Conservation (phyloP, 768 basidiomycete species). For the Mycena amicta region DNA sequence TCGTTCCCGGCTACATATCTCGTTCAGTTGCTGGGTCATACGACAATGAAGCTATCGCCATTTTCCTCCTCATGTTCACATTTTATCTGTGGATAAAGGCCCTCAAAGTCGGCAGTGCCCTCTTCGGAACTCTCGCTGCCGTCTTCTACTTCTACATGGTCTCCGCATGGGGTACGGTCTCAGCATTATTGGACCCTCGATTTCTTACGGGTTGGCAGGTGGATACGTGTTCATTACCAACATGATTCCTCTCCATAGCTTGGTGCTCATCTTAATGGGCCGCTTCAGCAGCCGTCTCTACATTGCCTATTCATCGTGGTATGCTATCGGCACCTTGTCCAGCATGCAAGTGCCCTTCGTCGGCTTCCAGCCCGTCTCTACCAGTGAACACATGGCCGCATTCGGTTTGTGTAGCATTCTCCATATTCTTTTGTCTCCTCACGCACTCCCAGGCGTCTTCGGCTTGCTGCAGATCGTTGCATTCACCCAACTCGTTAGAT, state of each 20-base stretch:
- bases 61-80: constrained; percentile 99
- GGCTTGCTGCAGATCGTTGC: constrained; percentile 96
- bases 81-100: constrained; percentile 98
- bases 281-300: constrained; percentile 91
- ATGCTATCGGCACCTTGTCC: constrained; percentile 93
- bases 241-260: constrained; percentile 97
- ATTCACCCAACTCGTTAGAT: constrained; percentile 86
- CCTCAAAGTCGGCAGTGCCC: constrained; percentile 88
- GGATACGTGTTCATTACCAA: constrained; percentile 99
- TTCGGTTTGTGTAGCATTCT: constrained; percentile 58
- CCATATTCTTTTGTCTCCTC: neutral
- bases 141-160: constrained; percentile 99
- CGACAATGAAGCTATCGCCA: constrained; percentile 99
- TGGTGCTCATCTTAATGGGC: constrained; percentile 96
- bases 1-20: constrained; percentile 97
- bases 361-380: constrained; percentile 96
- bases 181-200: neutral
- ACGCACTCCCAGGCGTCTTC: constrained; percentile 71
- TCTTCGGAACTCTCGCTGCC: constrained; percentile 88
- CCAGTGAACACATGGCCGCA: constrained; percentile 98
- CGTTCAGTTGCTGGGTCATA: constrained; percentile 99
- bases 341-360: constrained; percentile 99
- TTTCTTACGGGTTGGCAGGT: constrained; percentile 46
- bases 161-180: constrained; percentile 91
- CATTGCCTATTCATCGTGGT: constrained; percentile 96